phyloP scores from a whole-genome alignment of 2,329 filamentous ascomycete species.

The Tolypocladium tundrense region DNA sequence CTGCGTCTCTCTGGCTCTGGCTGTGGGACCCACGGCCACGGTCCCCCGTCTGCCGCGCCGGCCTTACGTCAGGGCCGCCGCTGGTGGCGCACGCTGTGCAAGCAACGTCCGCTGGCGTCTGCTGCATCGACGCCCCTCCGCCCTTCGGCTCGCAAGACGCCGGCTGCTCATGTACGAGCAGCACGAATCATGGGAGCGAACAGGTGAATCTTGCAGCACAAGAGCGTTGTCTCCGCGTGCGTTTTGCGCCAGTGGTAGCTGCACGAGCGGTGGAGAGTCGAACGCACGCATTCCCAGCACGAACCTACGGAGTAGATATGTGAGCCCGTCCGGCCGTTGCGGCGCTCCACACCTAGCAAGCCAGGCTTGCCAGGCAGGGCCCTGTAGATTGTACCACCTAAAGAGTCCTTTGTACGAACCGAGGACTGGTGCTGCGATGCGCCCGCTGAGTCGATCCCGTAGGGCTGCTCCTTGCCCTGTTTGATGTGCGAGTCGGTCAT shows the following conservation, averaged over 20 bases:
- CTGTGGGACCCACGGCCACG: background rate
- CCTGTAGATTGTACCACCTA: background rate
- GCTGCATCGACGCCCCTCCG: background rate
- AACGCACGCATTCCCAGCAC: background rate
- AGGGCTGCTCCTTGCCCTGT: background rate
- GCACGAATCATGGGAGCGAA: background rate
- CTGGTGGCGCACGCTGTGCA: background rate
- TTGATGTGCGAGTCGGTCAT: background rate
- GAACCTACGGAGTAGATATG: background rate
- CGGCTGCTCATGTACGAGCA: background rate
- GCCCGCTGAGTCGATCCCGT: background rate
- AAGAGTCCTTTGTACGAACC: too few relatives aligned
- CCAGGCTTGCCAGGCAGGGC: background rate
- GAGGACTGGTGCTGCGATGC: background rate
- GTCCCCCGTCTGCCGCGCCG: background rate
- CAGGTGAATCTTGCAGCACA: background rate
- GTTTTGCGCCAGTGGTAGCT: background rate
- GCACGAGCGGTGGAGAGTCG: background rate
- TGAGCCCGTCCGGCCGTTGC: background rate
- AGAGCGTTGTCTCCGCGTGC: background rate
- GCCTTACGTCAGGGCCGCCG: constrained; percentile 6
- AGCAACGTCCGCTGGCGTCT: background rate
- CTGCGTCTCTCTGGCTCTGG: background rate
- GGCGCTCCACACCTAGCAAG: background rate
- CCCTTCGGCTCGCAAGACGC: background rate